Conservation (phyloP, 352 stramenopile genomes). For the Globisporangium carolinianum region DNA sequence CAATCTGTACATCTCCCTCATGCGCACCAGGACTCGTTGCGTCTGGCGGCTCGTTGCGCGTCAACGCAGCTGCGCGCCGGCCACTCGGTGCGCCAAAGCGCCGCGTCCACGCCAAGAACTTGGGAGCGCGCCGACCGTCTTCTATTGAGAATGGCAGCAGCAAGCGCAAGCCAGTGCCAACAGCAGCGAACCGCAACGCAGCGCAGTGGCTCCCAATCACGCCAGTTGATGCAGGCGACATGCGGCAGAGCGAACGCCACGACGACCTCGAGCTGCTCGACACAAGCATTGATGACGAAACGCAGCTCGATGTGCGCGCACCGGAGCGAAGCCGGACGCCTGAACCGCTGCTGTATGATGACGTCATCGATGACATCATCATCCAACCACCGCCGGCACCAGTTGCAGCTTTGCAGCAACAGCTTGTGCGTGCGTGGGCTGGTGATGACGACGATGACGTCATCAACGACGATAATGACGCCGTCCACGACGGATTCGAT, state of each 20-base stretch:
- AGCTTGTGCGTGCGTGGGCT: not conserved
- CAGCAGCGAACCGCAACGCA: not conserved
- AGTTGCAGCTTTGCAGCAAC: not conserved
- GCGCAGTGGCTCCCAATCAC: constrained; percentile 44
- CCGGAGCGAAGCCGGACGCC: constrained; percentile 55
- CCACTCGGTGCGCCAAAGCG: constrained; percentile 29
- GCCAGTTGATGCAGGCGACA: constrained; percentile 28
- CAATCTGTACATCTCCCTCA: not conserved
- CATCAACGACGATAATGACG: constrained; percentile 6
- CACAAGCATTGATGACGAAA: constrained; percentile 35
- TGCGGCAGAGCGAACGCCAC: constrained; percentile 12
- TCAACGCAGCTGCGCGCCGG: constrained; percentile 27
- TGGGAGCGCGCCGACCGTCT: constrained; percentile 26
- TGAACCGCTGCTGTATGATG: constrained; percentile 28
- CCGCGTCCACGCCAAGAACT: constrained; percentile 36
- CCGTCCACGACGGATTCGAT: constrained; percentile 13
- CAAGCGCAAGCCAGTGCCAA: constrained; percentile 3
- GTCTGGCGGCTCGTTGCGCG: constrained; percentile 48
- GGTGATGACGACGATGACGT: constrained; percentile 4
- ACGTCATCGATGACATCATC: constrained; percentile 12
- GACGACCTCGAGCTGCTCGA: constrained; percentile 49
- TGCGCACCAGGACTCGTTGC: constrained; percentile 27
- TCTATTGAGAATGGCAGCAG: constrained; percentile 6
- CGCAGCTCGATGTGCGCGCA: constrained; percentile 36
- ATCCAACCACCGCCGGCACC: not conserved